Evolutionary conservation across 371 early-diverging fungal species (phyloP).

Genomic region (Chytridiales sp.): DNA sequence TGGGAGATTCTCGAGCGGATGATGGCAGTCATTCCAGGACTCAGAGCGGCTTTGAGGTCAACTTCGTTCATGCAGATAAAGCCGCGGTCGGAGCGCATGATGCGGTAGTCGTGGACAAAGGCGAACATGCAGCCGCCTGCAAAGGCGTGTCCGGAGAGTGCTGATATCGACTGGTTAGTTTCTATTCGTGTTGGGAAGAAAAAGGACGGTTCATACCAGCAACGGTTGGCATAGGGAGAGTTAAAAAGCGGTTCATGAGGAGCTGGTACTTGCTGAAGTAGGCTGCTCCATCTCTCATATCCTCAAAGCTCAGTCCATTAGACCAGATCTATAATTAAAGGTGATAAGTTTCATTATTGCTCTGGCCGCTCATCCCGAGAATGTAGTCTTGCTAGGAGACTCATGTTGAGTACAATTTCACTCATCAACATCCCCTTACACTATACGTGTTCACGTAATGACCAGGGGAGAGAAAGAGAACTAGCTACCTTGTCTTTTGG

Average conservation of each 20-base stretch:
- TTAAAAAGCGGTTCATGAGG: conserved; percentile 57
- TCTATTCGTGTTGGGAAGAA: neutral
- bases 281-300: too few relatives aligned
- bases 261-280: conserved; percentile 51
- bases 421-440: neutral
- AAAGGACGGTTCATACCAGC: conserved; percentile 65
- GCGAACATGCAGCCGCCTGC: conserved; percentile 83
- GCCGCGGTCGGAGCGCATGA: conserved; percentile 79
- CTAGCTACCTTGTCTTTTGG: neutral
- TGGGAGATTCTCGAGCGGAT: neutral
- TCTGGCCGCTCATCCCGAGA: conserved; percentile 45
- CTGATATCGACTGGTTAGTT: neutral
- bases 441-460: too few relatives aligned
- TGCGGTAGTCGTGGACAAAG: conserved; percentile 76
- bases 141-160: conserved; percentile 67
- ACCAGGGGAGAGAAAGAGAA: too few relatives aligned
- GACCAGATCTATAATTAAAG: conserved; percentile 60
- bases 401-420: too few relatives aligned
- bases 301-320: conserved; percentile 61
- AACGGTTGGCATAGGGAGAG: conserved; percentile 76
- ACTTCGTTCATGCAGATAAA: conserved; percentile 76
- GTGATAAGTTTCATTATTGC: neutral
- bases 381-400: neutral
- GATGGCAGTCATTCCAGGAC: neutral
- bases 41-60: neutral